These are phyloP conservation scores for Casuarina equisetifolia DNA, from an alignment of 306 rosid species.

Conservation along the genomic window DNA sequence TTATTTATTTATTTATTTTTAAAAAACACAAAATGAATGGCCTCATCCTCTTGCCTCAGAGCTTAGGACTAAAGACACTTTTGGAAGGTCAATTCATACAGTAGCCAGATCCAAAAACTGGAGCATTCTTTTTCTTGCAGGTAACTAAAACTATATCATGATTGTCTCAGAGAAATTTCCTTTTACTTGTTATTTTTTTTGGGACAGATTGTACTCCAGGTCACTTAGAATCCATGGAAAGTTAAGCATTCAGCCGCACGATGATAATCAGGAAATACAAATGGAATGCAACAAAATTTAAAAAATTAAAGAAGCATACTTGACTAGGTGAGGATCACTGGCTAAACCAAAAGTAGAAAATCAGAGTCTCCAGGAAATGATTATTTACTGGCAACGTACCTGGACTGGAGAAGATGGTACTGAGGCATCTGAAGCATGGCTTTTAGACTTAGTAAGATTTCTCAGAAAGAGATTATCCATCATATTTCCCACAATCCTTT, in stretches of 20 bases:
- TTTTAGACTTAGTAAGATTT: slow-evolving; percentile 80
- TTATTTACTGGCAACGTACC: slow-evolving; percentile 44
- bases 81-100: not conserved
- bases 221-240: not conserved
- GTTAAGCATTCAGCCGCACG: not conserved
- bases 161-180: not conserved
- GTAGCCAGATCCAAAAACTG: not conserved
- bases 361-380: slow-evolving; percentile 1
- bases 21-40: not conserved
- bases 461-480: slow-evolving; percentile 91
- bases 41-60: not conserved
- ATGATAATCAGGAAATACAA: not conserved
- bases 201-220: not conserved
- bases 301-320: not conserved
- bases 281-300: not conserved
- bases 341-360: slow-evolving; percentile 18
- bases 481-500: slow-evolving; percentile 91
- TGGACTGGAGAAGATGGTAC: slow-evolving; percentile 79
- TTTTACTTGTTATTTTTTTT: not conserved
- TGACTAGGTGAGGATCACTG: not conserved
- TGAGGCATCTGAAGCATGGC: slow-evolving; percentile 59
- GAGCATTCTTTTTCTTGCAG: not conserved
- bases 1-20: too few relatives aligned
- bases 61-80: not conserved
- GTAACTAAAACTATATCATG: not conserved